Base-by-base conservation (phyloP, 139 green algal species). In the Edaphochlamys debaryana region DNA sequence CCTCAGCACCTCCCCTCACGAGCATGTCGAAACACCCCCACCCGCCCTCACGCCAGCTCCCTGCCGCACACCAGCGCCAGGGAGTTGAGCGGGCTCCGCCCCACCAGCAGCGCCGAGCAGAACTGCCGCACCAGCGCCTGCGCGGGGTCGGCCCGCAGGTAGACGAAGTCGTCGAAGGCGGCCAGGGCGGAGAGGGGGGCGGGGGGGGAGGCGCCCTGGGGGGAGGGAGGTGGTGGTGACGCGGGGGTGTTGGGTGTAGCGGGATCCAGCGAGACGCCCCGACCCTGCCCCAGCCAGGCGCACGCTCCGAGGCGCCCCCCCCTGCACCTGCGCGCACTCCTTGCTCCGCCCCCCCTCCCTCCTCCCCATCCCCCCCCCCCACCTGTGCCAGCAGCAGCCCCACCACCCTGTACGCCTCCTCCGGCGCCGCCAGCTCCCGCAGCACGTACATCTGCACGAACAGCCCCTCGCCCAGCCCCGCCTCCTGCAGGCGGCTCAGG, bases 301-400 rank as follows among this genome's bases (percentile, higher is more conserved):
- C n/a, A n/a, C n/a, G n/a, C n/a, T n/a, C n/a, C n/a, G n/a, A n/a
- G n/a, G n/a, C n/a, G n/a, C n/a, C n/a, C n/a, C 45, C 45, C 45
- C 45, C 13, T 54, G 11, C 45, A 19, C 54, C 4, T 63, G 11
- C 54, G 4, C 54, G 30, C 54, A 20, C 23, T 20, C 54, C 54
- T 63, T 63, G 54, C 54, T 20, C 20, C 54, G 54, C 54, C 22
- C 54, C 54, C 30, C 11, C 54, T 20, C 54, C 54, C 11, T 63
- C 4, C 54, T 20, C 54, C 54, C 54, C 20, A 29, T 4, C 54
- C 54, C 20, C 54, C 54, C 17, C 11, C 22, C 54, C 54, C 54
- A 63, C 54, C 73, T 40, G 58, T 41, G 60, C 62, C 76, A 82
- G 32, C 63, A 82, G 63, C 76, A 82, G 76, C 42, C 76, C 76